Evolutionary conservation across 2,329 filamentous ascomycete genomes (phyloP), one percentile per base, ranked within the genome.

Genomic region (Scytalidium sp.): DNA sequence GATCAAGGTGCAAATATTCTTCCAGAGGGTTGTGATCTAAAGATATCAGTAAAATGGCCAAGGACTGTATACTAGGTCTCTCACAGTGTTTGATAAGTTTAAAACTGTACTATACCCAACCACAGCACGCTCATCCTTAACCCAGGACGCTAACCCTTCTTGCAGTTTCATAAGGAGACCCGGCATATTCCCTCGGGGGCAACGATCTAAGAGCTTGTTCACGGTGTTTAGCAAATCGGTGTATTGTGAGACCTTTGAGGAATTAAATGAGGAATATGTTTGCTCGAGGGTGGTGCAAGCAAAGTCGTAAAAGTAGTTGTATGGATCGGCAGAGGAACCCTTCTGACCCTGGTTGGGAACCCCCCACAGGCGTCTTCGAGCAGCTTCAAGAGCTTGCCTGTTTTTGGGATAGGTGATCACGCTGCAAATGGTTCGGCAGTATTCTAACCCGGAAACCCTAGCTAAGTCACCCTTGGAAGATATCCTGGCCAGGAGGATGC

Each of bases 291-390:
- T 69, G 13, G 70, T 65, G 48, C 74, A 75, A 41, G 82, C 69
- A 13, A 86, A 75, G 41, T 75, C 76, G 60, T 91, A 88, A 1
- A 95, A 67, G 47, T 81, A 73, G 47, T 84, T 78, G 55, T 85
- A 88, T 0, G 85, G 81, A 59, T 91, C 80, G 51, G 74, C 78
- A 71, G 61, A 50, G 36, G 70, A 55, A 1, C 67, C 66, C 46
- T 72, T 71, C 2, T 68, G 61, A 1, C 70, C 71, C 0, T 68
- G 66, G 29, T 66, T 66, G 0, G 67, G 63, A 1, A 76, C 78
- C 3, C 83, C 83, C 85, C 86, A 90, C 0, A 92, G 70, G n/a
- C 76, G 76, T 45, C 80, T 79, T 45, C 81, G 75, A 47, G 81
- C 84, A 46, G 80, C 76, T 50, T 90, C 87, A 3, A 90, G 70